Evolutionary conservation across 257 asterid genomes (phyloP).

Genomic region (Solanum chmielewskii): DNA sequence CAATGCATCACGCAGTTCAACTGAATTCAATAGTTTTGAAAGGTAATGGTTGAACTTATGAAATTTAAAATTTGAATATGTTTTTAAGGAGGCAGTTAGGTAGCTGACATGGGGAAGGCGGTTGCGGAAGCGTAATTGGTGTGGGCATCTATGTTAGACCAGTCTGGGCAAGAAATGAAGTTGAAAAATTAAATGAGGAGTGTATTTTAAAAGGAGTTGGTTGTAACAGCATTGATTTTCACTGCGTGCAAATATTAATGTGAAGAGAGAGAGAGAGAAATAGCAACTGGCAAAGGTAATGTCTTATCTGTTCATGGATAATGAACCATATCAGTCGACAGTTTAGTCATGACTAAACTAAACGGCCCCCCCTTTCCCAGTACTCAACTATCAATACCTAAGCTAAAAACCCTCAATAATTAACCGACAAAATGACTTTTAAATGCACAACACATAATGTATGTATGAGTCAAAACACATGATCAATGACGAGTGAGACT

Average conservation of each 20-base stretch:
- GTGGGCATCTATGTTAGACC: neutral
- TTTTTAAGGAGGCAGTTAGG: neutral
- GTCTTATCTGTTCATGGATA: neutral
- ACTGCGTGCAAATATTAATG: slow-evolving; percentile 12
- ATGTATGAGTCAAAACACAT: neutral
- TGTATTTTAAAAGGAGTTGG: slow-evolving; percentile 4
- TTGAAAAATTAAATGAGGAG: slow-evolving; percentile 38
- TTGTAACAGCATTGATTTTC: slow-evolving; percentile 29
- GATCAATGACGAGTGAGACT: neutral
- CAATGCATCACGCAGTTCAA: neutral
- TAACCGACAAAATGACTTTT: neutral
- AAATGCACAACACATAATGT: neutral
- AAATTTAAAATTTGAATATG: neutral
- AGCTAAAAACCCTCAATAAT: neutral
- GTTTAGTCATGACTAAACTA: neutral
- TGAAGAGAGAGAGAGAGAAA: neutral
- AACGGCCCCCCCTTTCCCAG: neutral
- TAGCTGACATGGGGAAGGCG: neutral
- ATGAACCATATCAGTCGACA: neutral
- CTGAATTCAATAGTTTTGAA: neutral
- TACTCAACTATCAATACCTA: neutral
- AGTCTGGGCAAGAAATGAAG: slow-evolving; percentile 21
- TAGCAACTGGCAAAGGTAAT: neutral
- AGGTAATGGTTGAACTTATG: neutral
- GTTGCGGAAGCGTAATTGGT: neutral